Percentiles rank a stretch among this genome's conserved stretches.
phyloP scores from a whole-genome alignment of 371 early-diverging fungal species.

The Apophysomyces ossiformis region DNA sequence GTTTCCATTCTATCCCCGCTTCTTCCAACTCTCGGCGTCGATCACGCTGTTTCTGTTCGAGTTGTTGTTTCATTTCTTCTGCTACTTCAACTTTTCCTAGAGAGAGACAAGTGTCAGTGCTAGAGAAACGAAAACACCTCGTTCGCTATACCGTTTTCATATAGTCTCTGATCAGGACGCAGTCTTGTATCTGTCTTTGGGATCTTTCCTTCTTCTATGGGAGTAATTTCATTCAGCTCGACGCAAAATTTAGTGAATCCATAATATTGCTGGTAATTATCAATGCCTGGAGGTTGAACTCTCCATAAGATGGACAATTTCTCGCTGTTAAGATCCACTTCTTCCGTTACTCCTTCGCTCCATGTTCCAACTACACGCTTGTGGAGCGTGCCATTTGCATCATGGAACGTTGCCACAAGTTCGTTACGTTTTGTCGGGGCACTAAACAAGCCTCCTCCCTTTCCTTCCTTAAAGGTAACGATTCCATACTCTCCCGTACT shows the following conservation, averaged over 20 bases:
- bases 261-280: conserved; percentile 78
- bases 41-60: conserved; percentile 90
- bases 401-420: conserved; percentile 63
- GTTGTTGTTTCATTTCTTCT: conserved; percentile 79
- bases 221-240: conserved; percentile 81
- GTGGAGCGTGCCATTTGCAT: conserved; percentile 51
- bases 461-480: conserved; percentile 66
- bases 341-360: conserved; percentile 60
- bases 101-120: neutral
- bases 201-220: conserved; percentile 58
- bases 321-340: conserved; percentile 50
- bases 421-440: conserved; percentile 68
- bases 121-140: neutral
- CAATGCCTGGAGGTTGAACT: conserved; percentile 64
- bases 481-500: conserved; percentile 70
- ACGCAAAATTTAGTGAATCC: conserved; percentile 88
- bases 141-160: conserved; percentile 67
- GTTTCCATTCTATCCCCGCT: conserved; percentile 61
- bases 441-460: conserved; percentile 61
- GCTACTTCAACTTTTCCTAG: conserved; percentile 68
- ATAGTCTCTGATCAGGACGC: conserved; percentile 87
- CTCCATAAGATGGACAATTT: conserved; percentile 82
- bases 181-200: conserved; percentile 90
- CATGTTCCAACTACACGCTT: conserved; percentile 63
- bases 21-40: conserved; percentile 70